phyloP scores from a whole-genome alignment of 352 stramenopile species.

The Globisporangium okanoganense region DNA sequence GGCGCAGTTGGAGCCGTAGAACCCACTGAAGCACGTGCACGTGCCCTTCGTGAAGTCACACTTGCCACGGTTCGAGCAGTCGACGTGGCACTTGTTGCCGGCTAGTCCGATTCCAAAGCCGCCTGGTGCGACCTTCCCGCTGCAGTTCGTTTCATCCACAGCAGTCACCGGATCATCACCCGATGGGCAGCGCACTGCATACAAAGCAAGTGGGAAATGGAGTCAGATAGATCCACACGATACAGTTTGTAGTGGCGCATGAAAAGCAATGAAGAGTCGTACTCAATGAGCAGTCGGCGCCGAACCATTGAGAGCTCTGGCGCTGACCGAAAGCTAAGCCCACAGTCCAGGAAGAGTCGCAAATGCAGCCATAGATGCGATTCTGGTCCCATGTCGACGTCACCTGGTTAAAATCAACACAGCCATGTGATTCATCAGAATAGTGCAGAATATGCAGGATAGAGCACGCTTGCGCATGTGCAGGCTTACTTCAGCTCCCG shows the following conservation, averaged over 20 bases:
- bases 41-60: slow-evolving; percentile 67
- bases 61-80: slow-evolving; percentile 73
- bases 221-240: not conserved
- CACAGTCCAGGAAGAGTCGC: slow-evolving; percentile 73
- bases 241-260: no score
- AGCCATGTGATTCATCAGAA: not conserved
- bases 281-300: slow-evolving; percentile 80
- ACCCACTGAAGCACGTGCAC: slow-evolving; percentile 70
- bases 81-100: slow-evolving; percentile 69
- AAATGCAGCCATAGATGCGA: slow-evolving; percentile 72
- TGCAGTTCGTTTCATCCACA: slow-evolving; percentile 86
- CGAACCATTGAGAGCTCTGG: slow-evolving; percentile 88
- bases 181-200: slow-evolving; percentile 72
- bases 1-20: slow-evolving; percentile 77
- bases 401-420: slow-evolving; percentile 12
- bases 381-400: slow-evolving; percentile 77
- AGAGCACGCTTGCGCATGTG: not conserved
- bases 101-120: slow-evolving; percentile 30
- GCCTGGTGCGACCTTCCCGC: slow-evolving; percentile 31
- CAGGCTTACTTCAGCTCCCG: slow-evolving; percentile 30
- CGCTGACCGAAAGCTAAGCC: slow-evolving; percentile 64
- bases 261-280: slow-evolving; percentile 7
- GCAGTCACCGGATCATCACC: slow-evolving; percentile 84
- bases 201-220: not conserved
- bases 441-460: not conserved